Conservation (phyloP, 192 early-diverging fungal species). For the Funneliformis mosseae region DNA sequence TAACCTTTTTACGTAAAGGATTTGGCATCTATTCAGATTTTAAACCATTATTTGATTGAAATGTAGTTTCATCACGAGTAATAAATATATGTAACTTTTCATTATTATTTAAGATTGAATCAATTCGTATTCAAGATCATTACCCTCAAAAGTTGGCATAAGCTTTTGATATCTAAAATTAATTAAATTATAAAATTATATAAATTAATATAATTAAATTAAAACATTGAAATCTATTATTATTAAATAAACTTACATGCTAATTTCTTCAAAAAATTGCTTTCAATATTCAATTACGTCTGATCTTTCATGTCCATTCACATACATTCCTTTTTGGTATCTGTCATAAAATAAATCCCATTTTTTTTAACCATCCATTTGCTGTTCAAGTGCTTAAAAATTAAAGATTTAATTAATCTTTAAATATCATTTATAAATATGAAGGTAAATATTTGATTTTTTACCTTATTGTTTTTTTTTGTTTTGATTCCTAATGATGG, state of each 20-base stretch:
- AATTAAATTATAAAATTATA: no score
- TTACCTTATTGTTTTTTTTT: no score
- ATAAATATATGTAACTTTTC: constrained; percentile 21
- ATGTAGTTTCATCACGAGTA: constrained; percentile 35
- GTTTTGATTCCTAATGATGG: no score
- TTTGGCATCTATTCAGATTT: constrained; percentile 4
- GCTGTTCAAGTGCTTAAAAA: constrained; percentile 1
- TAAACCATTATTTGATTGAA: constrained; percentile 28
- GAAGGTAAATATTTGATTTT: no score
- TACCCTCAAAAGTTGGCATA: constrained; percentile 1
- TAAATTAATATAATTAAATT: not conserved
- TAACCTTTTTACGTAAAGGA: constrained; percentile 33
- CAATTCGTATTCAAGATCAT: not conserved
- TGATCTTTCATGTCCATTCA: not conserved
- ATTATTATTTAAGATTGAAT: not conserved
- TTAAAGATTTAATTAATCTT: no score
- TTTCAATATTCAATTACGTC: constrained; percentile 35
- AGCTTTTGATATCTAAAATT: constrained; percentile 1
- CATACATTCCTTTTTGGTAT: no score
- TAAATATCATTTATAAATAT: not conserved
- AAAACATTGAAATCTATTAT: not conserved
- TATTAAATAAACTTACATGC: not conserved
- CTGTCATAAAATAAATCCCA: constrained; percentile 13
- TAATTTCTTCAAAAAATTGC: constrained; percentile 20
- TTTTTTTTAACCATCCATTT: constrained; percentile 3